Conservation (phyloP, 2,329 filamentous ascomycete species). For the Phialemoniopsis sp. region DNA sequence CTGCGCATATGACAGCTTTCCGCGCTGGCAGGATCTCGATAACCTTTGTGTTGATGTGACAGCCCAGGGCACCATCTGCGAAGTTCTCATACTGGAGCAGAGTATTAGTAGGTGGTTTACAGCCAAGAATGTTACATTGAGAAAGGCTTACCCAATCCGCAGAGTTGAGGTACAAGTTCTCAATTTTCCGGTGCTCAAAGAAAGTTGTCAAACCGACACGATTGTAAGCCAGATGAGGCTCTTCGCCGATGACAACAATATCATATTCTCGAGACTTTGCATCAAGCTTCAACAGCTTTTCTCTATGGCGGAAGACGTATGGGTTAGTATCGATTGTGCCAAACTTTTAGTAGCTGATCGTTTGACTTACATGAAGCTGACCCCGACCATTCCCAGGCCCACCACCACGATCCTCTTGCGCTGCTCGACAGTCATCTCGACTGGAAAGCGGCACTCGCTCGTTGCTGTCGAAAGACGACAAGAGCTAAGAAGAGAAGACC, state of each 20-base stretch:
- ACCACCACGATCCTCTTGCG: conserved; percentile 76
- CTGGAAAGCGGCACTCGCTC: too few species aligned
- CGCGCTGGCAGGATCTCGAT: conserved; percentile 58
- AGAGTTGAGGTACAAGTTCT: conserved; percentile 85
- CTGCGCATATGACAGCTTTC: conserved; percentile 67
- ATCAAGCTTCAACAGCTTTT: conserved; percentile 85
- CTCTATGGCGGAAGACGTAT: conserved; percentile 45
- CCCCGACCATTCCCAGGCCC: conserved; percentile 87
- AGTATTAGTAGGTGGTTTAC: not conserved
- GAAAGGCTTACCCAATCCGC: conserved; percentile 64
- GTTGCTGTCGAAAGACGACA: too few species aligned
- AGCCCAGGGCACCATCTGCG: conserved; percentile 63
- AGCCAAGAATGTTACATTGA: not conserved
- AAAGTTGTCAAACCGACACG: conserved; percentile 85
- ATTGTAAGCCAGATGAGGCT: conserved; percentile 85
- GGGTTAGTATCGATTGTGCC: too few species aligned
- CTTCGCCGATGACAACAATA: conserved; percentile 82
- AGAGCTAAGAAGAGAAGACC: too few species aligned
- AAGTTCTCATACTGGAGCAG: conserved; percentile 59
- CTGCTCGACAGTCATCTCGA: conserved; percentile 28
- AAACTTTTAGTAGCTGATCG: too few species aligned
- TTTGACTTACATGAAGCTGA: conserved; percentile 74
- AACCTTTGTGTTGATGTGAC: conserved; percentile 70
- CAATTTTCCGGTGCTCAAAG: conserved; percentile 80
- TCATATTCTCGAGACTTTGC: conserved; percentile 71